Base-by-base conservation (phyloP, 208 protist genomes). In the Leptomonas seymouri region DNA sequence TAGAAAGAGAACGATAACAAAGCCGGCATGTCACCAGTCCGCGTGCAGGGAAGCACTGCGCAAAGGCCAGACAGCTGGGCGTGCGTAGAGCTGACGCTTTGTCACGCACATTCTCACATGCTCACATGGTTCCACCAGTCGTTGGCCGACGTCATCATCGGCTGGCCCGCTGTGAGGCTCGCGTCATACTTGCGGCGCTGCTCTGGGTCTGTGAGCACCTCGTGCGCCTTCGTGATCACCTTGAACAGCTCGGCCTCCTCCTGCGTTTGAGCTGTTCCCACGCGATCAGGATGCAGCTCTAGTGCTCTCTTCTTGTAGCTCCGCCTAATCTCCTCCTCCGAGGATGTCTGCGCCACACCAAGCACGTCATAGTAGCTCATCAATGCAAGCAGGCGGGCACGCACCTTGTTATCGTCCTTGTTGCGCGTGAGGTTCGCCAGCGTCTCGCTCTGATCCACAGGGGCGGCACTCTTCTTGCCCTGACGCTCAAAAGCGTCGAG, bases 281-380 rank as follows among this genome's bases (percentile, higher is more conserved):
- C 86, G 30, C 81, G 68, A 71, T 97, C 93, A 11, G 93, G 93
- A 65, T 97, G 93, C 55, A 95, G 80, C 74, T 93, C 78, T 21
- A 97, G 79, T 50, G 90, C 86, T 71, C 94, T 94, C 70, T 82
- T 76, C 76, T 93, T 94, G 80, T 95, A 97, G 60, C 62, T 67
- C 23, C 80, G 81, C 49, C 70, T 71, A 59, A 97, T 96, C 61
- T 92, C 79, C 49, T 93, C 84, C 68, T 81, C 74, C 8, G 76
- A 74, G 6, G 93, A 89, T 23, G 79, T 82, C 7, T 66, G 74
- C 11, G 84, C 66, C n/a, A 97, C 87, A 28, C 90, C 91, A 1
- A 97, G 80, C 12, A 97, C 78, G 50, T 96, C 91, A 74, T 97
- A 97, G 82, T 93, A 95, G 67, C 92, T 93, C 91, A 96, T 96